These are phyloP conservation scores for Trichophyton equinum DNA, from an alignment of 2,329 filamentous ascomycete genomes.

Conservation along the genomic window DNA sequence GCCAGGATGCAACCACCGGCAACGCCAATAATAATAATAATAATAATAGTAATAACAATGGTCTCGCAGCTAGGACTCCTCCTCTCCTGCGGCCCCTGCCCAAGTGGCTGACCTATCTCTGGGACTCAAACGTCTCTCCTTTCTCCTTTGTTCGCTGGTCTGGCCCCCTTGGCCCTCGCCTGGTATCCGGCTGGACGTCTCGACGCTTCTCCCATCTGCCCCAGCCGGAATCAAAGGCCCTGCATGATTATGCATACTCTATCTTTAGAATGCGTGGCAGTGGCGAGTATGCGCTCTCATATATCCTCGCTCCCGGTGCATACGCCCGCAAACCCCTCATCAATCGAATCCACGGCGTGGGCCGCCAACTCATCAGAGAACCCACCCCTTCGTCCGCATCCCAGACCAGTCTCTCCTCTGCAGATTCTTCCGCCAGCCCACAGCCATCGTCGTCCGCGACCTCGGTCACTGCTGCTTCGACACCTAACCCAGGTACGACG, in stretches of 20 bases:
- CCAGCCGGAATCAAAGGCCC: conserved; percentile 60
- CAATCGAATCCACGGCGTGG: conserved; percentile 72
- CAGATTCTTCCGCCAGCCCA: conserved; percentile 12
- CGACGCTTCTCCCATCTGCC: conserved; percentile 85
- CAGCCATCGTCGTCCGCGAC: neutral
- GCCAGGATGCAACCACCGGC: conserved; percentile 38
- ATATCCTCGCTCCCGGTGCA: conserved; percentile 84
- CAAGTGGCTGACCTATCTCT: conserved; percentile 81
- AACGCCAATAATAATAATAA: conserved; percentile 10
- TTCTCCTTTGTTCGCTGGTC: conserved; percentile 82
- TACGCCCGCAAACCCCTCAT: conserved; percentile 83
- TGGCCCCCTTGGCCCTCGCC: conserved; percentile 76
- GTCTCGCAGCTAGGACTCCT: conserved; percentile 24
- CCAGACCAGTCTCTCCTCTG: conserved; percentile 10
- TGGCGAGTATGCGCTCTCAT: conserved; percentile 85
- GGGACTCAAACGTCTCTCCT: conserved; percentile 93
- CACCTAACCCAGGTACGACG: conserved; percentile 7
- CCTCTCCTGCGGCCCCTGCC: conserved; percentile 53
- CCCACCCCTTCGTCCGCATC: conserved; percentile 5
- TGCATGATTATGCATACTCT: conserved; percentile 89
- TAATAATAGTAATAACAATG: conserved; percentile 15
- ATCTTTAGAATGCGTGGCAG: conserved; percentile 86
- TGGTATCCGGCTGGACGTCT: conserved; percentile 91
- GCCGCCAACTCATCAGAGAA: conserved; percentile 49
- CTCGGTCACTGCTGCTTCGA: neutral